Conservation (phyloP, 345 rosid species). For the Lenwebbia sp. region DNA sequence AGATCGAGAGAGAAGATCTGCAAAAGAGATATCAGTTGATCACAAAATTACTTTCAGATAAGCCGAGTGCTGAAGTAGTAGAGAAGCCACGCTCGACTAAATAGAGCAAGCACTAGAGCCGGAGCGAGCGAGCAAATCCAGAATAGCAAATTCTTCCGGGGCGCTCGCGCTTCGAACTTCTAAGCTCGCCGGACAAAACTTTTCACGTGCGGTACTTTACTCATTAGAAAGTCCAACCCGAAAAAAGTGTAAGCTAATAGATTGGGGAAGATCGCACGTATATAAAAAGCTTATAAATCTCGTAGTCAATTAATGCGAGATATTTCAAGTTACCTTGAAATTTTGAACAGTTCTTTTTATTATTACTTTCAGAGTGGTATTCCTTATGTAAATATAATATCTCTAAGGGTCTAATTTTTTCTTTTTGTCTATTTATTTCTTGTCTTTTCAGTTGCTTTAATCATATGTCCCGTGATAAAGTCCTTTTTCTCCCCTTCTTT, state of each 20-base stretch:
- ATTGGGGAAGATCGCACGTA: fast-evolving
- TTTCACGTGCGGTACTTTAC: no score
- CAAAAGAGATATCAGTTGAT: no score
- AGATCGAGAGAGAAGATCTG: no score
- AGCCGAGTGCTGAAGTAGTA: no score
- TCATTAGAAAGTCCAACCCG: not conserved
- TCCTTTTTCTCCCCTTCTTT: not conserved
- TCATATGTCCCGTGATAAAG: not conserved
- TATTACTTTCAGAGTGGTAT: not conserved
- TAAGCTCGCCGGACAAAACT: no score
- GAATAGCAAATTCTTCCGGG: no score
- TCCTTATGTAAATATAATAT: not conserved
- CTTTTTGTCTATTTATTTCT: not conserved
- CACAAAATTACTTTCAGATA: no score
- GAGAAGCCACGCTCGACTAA: no score
- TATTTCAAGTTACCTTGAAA: not conserved
- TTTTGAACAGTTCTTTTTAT: not conserved
- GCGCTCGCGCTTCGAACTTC: no score
- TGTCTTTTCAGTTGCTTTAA: not conserved
- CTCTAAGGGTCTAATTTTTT: not conserved
- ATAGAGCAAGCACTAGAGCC: no score
- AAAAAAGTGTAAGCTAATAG: not conserved
- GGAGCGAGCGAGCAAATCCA: no score
- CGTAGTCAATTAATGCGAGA: not conserved
- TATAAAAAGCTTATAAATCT: not conserved